Evolutionary conservation across 805 yeast genomes (phyloP).

Genomic region (Clavispora phyllophila): DNA sequence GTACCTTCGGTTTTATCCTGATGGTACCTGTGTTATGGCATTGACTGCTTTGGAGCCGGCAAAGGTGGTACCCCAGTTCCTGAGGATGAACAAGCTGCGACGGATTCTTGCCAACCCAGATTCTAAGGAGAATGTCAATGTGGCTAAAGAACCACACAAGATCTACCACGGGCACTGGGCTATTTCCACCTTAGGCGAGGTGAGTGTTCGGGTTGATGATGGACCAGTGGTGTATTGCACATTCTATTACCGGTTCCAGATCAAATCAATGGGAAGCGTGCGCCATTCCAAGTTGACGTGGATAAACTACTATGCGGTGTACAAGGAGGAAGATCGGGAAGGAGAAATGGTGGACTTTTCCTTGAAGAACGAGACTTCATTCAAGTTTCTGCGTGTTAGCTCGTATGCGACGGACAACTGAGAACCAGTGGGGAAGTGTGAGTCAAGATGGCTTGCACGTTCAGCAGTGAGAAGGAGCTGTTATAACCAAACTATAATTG

Average conservation of each 20-base stretch:
- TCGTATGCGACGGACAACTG: conserved; percentile 22
- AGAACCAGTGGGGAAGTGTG: background rate
- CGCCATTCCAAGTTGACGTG: conserved; percentile 70
- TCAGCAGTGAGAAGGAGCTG: no score
- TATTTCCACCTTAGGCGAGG: conserved; percentile 47
- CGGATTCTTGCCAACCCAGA: conserved; percentile 14
- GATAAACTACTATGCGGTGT: conserved; percentile 56
- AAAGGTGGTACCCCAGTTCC: conserved; percentile 55
- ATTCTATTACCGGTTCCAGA: conserved; percentile 59
- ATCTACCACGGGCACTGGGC: conserved; percentile 54
- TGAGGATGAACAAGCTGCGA: conserved; percentile 19
- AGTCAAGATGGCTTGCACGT: no score
- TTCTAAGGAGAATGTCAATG: conserved; percentile 12
- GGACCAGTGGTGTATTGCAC: conserved; percentile 59
- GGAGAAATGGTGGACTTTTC: conserved; percentile 47
- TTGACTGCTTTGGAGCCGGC: conserved; percentile 70
- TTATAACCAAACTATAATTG: no score
- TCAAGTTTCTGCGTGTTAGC: conserved; percentile 65
- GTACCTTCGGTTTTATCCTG: conserved; percentile 73
- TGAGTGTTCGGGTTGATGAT: conserved; percentile 43
- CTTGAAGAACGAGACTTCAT: conserved; percentile 70
- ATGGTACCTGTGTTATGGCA: conserved; percentile 69
- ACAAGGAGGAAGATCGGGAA: conserved; percentile 48
- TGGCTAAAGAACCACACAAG: conserved; percentile 23
- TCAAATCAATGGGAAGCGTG: conserved; percentile 52